These are phyloP conservation scores for Verticillium nonalfalfae DNA, from an alignment of 2,329 filamentous ascomycete genomes.

Conservation along the genomic window DNA sequence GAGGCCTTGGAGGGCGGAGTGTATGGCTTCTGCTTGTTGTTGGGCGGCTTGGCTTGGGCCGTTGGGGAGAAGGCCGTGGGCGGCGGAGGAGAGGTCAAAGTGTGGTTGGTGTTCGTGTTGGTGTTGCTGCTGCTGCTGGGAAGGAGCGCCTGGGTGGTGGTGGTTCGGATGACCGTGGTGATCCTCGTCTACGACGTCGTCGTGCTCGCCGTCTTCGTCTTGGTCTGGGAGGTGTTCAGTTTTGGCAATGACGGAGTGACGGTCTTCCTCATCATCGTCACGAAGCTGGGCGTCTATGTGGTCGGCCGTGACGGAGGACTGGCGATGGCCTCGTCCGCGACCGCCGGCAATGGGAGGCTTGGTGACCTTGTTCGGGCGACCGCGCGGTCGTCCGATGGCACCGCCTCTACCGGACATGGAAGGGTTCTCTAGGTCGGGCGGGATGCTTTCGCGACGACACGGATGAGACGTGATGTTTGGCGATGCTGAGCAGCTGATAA, in stretches of 20 bases:
- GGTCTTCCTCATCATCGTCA: conserved; percentile 9
- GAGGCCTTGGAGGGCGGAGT: conserved; percentile 18
- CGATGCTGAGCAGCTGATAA: not conserved
- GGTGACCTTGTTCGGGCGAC: conserved; percentile 35
- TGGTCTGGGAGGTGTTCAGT: conserved; percentile 15
- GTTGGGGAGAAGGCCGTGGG: conserved; percentile 22
- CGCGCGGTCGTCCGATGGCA: conserved; percentile 17
- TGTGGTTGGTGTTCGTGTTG: conserved; percentile 12
- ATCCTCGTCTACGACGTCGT: conserved; percentile 2
- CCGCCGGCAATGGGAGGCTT: conserved; percentile 23
- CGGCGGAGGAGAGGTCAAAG: conserved; percentile 21
- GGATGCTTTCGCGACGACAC: not conserved
- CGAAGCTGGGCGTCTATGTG: conserved; percentile 22
- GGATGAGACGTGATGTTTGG: not conserved
- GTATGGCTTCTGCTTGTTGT: conserved; percentile 12
- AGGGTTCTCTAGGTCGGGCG: not conserved
- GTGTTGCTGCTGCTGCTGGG: not conserved
- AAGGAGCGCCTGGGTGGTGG: conserved; percentile 8
- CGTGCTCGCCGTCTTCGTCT: conserved; percentile 14
- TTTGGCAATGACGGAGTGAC: conserved; percentile 5
- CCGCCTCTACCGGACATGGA: conserved; percentile 12
- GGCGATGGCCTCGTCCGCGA: conserved; percentile 19
- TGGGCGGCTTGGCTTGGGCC: conserved; percentile 12
- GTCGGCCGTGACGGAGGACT: conserved; percentile 21
- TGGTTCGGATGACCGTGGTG: conserved; percentile 10